A percentile compares a stretch with the other conserved stretches of the same genome.
phyloP scores from a whole-genome alignment of 2,329 filamentous ascomycete genomes.

The Colletotrichum camelliae region DNA sequence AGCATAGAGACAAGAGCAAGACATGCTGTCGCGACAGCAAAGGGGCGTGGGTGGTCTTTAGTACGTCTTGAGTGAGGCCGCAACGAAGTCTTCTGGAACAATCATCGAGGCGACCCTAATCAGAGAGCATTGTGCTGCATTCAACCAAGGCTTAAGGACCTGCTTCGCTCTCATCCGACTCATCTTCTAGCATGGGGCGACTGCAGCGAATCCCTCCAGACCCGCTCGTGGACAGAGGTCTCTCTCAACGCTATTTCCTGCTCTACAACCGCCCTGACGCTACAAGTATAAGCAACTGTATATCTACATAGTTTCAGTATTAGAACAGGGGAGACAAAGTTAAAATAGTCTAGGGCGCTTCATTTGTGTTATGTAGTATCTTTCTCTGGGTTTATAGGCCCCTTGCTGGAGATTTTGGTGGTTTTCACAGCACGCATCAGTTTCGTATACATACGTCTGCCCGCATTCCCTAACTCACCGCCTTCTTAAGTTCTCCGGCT shows the following conservation, averaged over 20 bases:
- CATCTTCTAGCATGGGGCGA: background rate
- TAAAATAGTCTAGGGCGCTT: too few species aligned
- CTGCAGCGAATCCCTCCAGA: background rate
- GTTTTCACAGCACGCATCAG: background rate
- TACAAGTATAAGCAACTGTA: too few species aligned
- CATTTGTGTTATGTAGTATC: background rate
- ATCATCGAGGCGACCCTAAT: background rate
- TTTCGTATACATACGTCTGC: background rate
- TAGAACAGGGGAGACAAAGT: too few species aligned
- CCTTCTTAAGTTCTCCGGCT: background rate
- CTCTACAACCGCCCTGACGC: too few species aligned
- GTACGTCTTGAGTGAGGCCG: background rate
- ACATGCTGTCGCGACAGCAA: background rate
- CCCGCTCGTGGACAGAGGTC: background rate
- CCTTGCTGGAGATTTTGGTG: background rate
- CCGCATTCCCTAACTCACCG: background rate
- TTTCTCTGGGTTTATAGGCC: too few species aligned
- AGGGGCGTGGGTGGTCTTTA: background rate
- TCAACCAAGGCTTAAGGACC: background rate
- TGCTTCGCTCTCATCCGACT: background rate
- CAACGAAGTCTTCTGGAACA: background rate
- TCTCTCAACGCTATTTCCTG: too few species aligned
- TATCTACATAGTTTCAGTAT: too few species aligned
- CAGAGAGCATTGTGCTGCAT: background rate
- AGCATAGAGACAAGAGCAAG: background rate